Percentiles rank a stretch among this genome's conserved stretches.
Evolutionary conservation across 306 rosid species (phyloP).

Genomic region (Pachyrhizus erosus): DNA sequence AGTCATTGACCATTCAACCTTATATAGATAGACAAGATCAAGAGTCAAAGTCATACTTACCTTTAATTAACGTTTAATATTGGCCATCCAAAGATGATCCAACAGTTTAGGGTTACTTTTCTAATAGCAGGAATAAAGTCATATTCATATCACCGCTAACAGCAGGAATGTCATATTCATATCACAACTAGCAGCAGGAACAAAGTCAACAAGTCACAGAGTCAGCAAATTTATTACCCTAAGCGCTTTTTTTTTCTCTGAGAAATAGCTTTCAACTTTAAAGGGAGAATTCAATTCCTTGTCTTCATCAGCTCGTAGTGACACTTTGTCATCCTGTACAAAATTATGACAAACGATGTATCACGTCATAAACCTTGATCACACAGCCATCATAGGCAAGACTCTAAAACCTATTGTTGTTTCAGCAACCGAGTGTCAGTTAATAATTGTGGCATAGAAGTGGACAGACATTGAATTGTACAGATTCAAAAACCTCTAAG

Average conservation of each 20-base stretch:
- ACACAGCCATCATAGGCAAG: not conserved
- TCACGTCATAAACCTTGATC: conserved; percentile 20
- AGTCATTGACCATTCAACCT: not conserved
- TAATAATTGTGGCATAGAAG: conserved; percentile 40
- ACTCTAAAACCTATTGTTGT: conserved; percentile 68
- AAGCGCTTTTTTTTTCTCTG: conserved; percentile 44
- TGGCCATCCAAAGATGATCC: not conserved
- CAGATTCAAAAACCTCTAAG: conserved; percentile 57
- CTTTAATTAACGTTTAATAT: not conserved
- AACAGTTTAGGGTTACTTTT: not conserved
- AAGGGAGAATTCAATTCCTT: conserved; percentile 50
- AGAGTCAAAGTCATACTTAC: not conserved
- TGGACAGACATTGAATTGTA: conserved; percentile 3
- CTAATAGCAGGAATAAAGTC: too few species aligned
- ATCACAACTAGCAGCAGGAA: not conserved
- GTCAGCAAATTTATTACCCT: conserved; percentile 31
- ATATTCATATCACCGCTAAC: not conserved
- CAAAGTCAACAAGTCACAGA: not conserved
- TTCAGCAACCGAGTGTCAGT: conserved; percentile 50
- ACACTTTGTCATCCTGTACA: conserved; percentile 62
- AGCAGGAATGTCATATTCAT: not conserved
- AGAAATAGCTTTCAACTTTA: conserved; percentile 51
- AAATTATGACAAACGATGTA: not conserved
- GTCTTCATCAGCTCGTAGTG: conserved; percentile 57
- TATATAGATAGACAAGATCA: too few species aligned